These are phyloP conservation scores for Schoenoplectus tabernaemontani DNA, from an alignment of 202 grass and related monocot species.

Conservation along the genomic window DNA sequence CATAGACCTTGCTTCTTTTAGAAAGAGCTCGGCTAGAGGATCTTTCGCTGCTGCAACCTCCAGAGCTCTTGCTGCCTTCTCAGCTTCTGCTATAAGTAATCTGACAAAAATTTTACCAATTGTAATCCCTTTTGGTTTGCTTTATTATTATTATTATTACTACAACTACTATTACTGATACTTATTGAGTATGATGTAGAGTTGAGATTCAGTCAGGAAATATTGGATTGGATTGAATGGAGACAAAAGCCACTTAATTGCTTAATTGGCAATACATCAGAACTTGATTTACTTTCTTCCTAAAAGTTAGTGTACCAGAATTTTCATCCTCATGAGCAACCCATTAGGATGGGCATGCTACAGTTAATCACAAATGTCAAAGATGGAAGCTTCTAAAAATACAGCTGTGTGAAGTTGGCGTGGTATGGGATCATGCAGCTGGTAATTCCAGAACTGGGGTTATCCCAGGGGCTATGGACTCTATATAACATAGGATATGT, in stretches of 20 bases:
- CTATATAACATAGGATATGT: not conserved
- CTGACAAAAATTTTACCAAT: conserved; percentile 25
- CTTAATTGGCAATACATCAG: not conserved
- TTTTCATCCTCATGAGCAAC: not conserved
- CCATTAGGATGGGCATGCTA: not conserved
- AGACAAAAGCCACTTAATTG: not conserved
- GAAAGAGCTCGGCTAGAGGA: conserved; percentile 56
- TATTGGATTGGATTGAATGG: not conserved
- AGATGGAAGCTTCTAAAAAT: not conserved
- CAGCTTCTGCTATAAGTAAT: conserved; percentile 70
- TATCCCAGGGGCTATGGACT: not conserved
- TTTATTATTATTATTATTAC: not conserved
- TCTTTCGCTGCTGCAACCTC: conserved; percentile 48
- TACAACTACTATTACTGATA: no score
- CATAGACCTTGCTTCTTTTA: conserved; percentile 67
- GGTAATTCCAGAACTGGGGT: not conserved
- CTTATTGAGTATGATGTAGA: not conserved
- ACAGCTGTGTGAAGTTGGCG: not conserved
- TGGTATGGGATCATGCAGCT: not conserved
- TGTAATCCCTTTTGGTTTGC: not conserved
- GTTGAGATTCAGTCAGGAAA: not conserved
- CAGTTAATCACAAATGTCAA: not conserved
- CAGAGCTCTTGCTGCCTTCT: conserved; percentile 63
- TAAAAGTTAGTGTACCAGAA: not conserved
- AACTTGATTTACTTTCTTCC: not conserved